Conservation (phyloP, 176 grass and related monocot genomes). For the Oryza meyeriana region DNA sequence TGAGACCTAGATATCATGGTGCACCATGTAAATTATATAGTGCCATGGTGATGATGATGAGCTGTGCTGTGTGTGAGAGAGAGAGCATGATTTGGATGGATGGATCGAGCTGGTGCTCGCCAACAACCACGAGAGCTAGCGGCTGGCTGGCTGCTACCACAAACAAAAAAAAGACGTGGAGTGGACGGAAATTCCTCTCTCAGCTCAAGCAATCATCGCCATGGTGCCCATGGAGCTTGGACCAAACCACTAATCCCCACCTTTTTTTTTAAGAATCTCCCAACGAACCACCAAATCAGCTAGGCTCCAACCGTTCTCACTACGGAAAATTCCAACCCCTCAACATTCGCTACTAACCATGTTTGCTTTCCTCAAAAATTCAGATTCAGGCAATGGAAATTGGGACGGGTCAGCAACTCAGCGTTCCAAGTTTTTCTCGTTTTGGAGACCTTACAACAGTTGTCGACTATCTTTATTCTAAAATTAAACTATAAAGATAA, state of each 20-base stretch:
- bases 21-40: too few relatives aligned
- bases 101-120: not conserved
- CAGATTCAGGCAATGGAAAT: not conserved
- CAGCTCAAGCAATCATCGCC: not conserved
- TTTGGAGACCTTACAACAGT: too few relatives aligned
- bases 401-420: not conserved
- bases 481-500: too few relatives aligned
- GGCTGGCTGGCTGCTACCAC: not conserved
- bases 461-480: too few relatives aligned
- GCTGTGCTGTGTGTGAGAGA: not conserved
- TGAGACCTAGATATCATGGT: too few relatives aligned
- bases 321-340: not conserved
- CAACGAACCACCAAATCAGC: not conserved
- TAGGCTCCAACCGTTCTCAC: not conserved
- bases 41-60: not conserved
- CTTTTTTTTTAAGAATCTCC: not conserved
- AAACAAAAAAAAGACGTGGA: not conserved
- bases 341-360: not conserved
- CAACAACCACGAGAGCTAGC: conserved; percentile 16
- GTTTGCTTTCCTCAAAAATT: not conserved
- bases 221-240: not conserved
- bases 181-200: not conserved
- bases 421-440: too few relatives aligned
- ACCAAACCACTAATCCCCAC: not conserved
- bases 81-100: not conserved